These are phyloP conservation scores for Auriscalpium microsporum DNA, from an alignment of 768 basidiomycete genomes.

Conservation along the genomic window DNA sequence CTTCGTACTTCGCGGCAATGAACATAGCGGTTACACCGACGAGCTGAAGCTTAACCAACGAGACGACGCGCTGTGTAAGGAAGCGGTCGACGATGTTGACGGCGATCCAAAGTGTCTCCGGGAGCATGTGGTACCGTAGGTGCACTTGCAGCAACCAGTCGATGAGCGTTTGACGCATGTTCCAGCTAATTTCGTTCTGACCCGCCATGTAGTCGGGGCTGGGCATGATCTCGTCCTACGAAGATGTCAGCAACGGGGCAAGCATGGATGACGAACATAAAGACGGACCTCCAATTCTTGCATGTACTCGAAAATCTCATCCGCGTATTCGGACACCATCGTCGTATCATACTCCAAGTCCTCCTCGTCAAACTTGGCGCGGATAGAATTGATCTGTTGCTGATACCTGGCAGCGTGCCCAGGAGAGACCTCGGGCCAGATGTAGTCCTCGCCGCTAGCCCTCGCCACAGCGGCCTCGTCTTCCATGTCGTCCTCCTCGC, in stretches of 20 bases:
- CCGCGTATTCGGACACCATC: conserved; percentile 98
- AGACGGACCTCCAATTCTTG: conserved; percentile 73
- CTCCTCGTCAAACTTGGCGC: conserved; percentile 57
- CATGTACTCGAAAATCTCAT: conserved; percentile 98
- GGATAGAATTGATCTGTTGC: conserved; percentile 58
- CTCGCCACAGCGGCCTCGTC: conserved; percentile 23
- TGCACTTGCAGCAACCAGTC: conserved; percentile 99
- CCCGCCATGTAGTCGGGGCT: conserved; percentile 88
- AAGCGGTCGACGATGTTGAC: conserved; percentile 88
- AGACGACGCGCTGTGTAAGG: conserved; percentile 62
- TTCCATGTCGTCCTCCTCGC: conserved; percentile 35
- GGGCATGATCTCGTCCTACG: conserved; percentile 81
- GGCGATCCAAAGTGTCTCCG: conserved; percentile 98
- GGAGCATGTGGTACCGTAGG: conserved; percentile 96
- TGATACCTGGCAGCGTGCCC: conserved; percentile 49
- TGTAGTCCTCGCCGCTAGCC: conserved; percentile 7
- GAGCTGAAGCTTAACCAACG: conserved; percentile 81
- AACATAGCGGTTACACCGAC: conserved; percentile 99
- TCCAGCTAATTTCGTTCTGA: conserved; percentile 88
- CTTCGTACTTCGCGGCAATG: conserved; percentile 98
- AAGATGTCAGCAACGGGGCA: conserved; percentile 16
- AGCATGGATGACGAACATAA: not conserved
- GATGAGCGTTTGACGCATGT: conserved; percentile 92
- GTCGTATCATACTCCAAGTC: conserved; percentile 74
- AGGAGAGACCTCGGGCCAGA: conserved; percentile 73